Evolutionary conservation across 306 rosid genomes (phyloP).

Genomic region (Abrus pulchellus): DNA sequence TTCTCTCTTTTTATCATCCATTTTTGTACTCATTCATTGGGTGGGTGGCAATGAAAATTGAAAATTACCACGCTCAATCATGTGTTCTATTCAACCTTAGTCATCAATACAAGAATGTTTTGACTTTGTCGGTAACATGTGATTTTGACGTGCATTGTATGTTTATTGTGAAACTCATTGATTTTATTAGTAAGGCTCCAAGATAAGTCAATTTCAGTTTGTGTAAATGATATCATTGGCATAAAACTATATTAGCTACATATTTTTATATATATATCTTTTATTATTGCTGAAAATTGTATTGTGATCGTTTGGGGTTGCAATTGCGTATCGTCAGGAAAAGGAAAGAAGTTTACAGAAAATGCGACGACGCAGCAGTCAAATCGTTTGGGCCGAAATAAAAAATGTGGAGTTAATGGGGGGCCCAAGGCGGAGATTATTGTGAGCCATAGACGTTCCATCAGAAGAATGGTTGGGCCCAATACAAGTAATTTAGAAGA

Average conservation of each 20-base stretch:
- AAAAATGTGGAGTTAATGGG: not conserved
- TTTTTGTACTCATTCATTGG: too few species aligned
- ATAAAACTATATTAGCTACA: not conserved
- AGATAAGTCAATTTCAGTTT: constrained; percentile 10
- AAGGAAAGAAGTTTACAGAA: constrained; percentile 46
- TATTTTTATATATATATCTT: too few species aligned
- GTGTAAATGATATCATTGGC: not conserved
- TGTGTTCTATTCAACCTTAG: not conserved
- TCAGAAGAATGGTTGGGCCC: constrained; percentile 10
- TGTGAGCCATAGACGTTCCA: constrained; percentile 48
- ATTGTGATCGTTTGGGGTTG: not conserved
- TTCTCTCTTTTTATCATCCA: too few species aligned
- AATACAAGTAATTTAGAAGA: constrained; percentile 7
- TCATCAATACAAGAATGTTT: constrained; percentile 19
- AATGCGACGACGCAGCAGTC: constrained; percentile 25
- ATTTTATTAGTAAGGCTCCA: not conserved
- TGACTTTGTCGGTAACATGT: not conserved
- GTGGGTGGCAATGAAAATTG: not conserved
- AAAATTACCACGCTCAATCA: not conserved
- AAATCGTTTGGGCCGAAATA: not conserved
- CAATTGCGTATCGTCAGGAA: not conserved
- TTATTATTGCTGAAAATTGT: not conserved
- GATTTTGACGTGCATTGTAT: not conserved
- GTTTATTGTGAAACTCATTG: too few species aligned
- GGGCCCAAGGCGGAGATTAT: constrained; percentile 33